These are phyloP conservation scores for Pythium monospermum DNA, from an alignment of 352 stramenopile species.

Conservation along the genomic window DNA sequence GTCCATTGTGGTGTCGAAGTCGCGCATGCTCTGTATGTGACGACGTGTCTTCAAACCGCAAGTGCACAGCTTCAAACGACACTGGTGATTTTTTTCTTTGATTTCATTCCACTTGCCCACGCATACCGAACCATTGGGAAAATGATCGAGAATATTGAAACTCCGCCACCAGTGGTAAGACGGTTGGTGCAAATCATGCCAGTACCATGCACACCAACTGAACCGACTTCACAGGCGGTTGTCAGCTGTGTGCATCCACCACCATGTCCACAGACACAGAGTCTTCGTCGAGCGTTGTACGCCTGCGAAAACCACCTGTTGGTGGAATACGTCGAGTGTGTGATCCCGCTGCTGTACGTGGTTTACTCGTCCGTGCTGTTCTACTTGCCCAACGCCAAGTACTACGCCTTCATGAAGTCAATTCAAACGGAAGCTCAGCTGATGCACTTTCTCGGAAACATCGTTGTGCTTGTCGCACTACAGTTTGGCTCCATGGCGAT, in stretches of 20 bases:
- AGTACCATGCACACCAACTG: too few relatives aligned
- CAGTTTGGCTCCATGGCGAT: constrained; percentile 18
- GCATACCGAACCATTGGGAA: neutral
- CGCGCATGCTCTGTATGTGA: neutral
- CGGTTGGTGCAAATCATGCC: too few relatives aligned
- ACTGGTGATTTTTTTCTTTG: neutral
- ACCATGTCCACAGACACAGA: too few relatives aligned
- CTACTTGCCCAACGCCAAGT: constrained; percentile 25
- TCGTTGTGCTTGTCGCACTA: constrained; percentile 8
- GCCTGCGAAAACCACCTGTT: constrained; percentile 18
- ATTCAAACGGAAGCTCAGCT: neutral
- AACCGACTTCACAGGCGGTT: too few relatives aligned
- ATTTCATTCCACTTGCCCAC: neutral
- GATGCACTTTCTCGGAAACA: neutral
- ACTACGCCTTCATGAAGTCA: constrained; percentile 15
- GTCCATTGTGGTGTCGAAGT: neutral
- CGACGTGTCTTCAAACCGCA: constrained; percentile 3
- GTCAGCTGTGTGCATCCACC: too few relatives aligned
- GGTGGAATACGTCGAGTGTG: constrained; percentile 26
- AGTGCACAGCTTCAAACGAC: neutral
- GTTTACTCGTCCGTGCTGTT: constrained; percentile 19
- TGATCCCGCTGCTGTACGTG: constrained; percentile 17
- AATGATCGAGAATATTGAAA: too few relatives aligned
- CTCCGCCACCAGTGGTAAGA: too few relatives aligned
- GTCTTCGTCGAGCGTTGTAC: too few relatives aligned